A percentile compares a stretch with the other conserved stretches of the same genome.
Evolutionary conservation across 805 yeast species (phyloP).

Genomic region (Wickerhamiella alocasiicola): DNA sequence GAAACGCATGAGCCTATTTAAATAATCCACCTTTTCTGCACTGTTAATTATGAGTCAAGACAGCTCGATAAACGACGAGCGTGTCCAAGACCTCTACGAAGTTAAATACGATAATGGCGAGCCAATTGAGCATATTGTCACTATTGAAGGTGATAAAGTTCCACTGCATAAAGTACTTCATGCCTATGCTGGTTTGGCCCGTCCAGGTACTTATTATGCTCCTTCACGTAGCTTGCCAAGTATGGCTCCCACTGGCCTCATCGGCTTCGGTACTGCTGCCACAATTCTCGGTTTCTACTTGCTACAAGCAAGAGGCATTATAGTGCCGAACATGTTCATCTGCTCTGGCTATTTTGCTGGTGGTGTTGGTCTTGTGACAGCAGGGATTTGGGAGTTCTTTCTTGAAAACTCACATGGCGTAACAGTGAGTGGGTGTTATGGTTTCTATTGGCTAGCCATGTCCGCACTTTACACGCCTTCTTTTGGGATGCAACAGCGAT

Average conservation of each 20-base stretch:
- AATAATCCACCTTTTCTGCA: too few species aligned
- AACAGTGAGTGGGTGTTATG: conserved; percentile 32
- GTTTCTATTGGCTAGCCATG: conserved; percentile 56
- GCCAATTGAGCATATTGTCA: neutral
- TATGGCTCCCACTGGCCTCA: conserved; percentile 53
- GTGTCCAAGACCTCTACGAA: too few species aligned
- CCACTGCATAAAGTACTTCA: conserved; percentile 43
- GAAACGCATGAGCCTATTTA: too few species aligned
- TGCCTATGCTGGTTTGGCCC: conserved; percentile 51
- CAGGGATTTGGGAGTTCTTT: conserved; percentile 61
- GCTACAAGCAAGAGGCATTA: conserved; percentile 45
- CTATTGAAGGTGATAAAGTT: conserved; percentile 22
- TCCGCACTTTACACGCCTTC: conserved; percentile 43
- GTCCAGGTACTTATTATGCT: conserved; percentile 32
- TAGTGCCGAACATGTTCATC: conserved; percentile 40
- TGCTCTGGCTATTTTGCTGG: conserved; percentile 55
- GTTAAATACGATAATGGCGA: too few species aligned
- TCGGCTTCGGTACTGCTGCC: conserved; percentile 50
- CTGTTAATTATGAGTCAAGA: too few species aligned
- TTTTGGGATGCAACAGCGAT: conserved; percentile 34
- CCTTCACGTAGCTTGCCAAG: conserved; percentile 44
- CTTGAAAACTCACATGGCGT: conserved; percentile 58
- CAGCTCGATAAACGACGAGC: too few species aligned
- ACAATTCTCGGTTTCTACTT: conserved; percentile 45
- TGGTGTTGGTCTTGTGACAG: conserved; percentile 46